A percentile compares a stretch with the other conserved stretches of the same genome.
Evolutionary conservation across 306 rosid genomes (phyloP).

Genomic region (Ormosia semicastrata): DNA sequence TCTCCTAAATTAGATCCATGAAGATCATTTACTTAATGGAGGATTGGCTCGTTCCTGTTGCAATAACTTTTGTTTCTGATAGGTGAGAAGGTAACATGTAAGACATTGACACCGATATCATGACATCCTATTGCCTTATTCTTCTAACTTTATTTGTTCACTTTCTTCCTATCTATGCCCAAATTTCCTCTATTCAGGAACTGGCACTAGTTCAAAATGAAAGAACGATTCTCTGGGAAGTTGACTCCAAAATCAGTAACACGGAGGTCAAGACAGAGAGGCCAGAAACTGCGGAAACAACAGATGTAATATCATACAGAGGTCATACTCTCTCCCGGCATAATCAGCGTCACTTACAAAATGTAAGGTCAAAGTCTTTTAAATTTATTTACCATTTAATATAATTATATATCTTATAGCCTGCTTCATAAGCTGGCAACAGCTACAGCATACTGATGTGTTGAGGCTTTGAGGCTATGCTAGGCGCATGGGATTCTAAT

Average conservation of each 20-base stretch:
- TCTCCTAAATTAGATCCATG: neutral
- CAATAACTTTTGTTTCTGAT: neutral
- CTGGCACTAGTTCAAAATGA: neutral
- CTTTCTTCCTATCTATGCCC: neutral
- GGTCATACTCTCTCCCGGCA: neutral
- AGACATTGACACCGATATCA: neutral
- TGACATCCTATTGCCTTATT: constrained; percentile 7
- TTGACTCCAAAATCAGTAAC: neutral
- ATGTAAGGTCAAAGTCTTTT: constrained; percentile 22
- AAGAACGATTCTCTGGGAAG: neutral
- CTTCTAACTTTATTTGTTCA: constrained; percentile 1
- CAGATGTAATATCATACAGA: neutral
- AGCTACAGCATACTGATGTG: no score
- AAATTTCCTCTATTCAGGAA: neutral
- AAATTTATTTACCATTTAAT: no score
- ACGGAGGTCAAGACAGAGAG: neutral
- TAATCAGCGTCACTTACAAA: constrained; percentile 24
- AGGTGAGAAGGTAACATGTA: no score
- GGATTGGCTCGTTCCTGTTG: neutral
- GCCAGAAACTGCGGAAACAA: constrained; percentile 8
- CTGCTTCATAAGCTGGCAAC: no score
- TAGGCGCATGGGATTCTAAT: constrained; percentile 41
- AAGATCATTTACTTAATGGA: no score
- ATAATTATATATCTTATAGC: no score
- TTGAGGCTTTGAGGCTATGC: neutral